phyloP scores from a whole-genome alignment of 352 stramenopile species.

The Globisporangium cystogenes region DNA sequence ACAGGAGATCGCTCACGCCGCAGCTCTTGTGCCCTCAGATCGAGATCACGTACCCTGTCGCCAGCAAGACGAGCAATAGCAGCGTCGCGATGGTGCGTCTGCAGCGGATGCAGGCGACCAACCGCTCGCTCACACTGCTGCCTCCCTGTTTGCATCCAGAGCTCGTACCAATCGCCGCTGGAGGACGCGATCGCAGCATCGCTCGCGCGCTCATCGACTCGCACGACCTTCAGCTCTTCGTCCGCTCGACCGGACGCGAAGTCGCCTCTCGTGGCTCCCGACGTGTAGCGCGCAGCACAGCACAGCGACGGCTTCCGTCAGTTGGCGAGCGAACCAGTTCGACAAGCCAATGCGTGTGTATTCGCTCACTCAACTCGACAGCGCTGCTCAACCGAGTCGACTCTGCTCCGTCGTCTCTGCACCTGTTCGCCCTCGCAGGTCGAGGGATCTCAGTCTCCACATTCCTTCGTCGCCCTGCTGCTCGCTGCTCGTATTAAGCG shows the following conservation, averaged over 20 bases:
- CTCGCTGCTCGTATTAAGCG: too few relatives aligned
- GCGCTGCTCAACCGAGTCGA: too few relatives aligned
- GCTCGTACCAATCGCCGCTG: constrained; percentile 6
- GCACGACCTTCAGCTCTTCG: background rate
- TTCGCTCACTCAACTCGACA: too few relatives aligned
- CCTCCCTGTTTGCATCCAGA: background rate
- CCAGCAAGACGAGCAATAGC: constrained; percentile 9
- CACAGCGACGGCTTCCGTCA: too few relatives aligned
- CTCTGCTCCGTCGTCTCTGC: too few relatives aligned
- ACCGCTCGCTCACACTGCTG: too few relatives aligned
- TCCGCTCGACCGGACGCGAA: constrained; percentile 4
- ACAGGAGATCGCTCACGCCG: background rate
- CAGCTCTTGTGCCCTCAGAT: constrained; percentile 19
- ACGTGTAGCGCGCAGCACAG: background rate
- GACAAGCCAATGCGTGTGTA: too few relatives aligned
- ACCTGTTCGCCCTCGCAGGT: too few relatives aligned
- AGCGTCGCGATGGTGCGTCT: background rate
- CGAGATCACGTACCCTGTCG: constrained; percentile 55
- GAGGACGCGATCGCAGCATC: constrained; percentile 2
- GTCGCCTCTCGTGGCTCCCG: constrained; percentile 2
- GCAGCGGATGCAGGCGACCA: background rate
- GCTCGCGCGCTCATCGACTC: background rate
- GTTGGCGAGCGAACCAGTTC: too few relatives aligned
- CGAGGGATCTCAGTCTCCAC: too few relatives aligned
- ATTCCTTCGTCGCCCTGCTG: too few relatives aligned